Base-by-base conservation (phyloP, 495 filamentous ascomycete species). In the Talaromyces adpressus region DNA sequence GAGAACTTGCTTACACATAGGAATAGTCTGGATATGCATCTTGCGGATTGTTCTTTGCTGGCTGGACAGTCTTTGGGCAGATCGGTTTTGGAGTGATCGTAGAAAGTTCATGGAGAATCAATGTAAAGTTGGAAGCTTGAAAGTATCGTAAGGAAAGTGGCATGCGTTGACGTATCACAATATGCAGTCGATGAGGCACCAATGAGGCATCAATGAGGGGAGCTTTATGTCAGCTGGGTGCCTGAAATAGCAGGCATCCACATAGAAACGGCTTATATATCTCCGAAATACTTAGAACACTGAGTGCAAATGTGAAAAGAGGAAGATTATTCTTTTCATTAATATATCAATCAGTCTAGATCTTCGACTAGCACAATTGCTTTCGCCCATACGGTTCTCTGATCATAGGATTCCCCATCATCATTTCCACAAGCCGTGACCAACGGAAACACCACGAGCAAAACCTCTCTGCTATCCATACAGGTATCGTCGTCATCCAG, bases 21-120 rank as follows among this genome's bases (percentile, higher is more conserved):
- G 94, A 79, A 98, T 96, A 62, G 91, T 92, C 73, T 92, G 86
- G 75, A 98, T 89, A 87, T 97, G 92, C 94, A 98, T 98, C 67
- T 79, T 73, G 72, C 52, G 52, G n/a, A 12, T 56, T 56, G 12
- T 16, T 56, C 22, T 49, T 49, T 49, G n/a, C 45, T 49, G 45
- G 18, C 16, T 49, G n/a, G n/a, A 22, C 18, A 18, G 8, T 18
- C 6, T 49, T 9, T 49, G 45, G 8, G 45, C 18, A 20, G 6
- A 49, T 49, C 6, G n/a, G n/a, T 6, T 6, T 27, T 1, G 9
- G 52, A 30, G 12, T 56, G 52, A 27, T 56, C 52, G 52, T 29
- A 29, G 27, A 56, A 29, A n/a, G 20, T 27, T 27, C 52, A 56
- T 56, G 52, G 52, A 56, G 27, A 6, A 25, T 29, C n/a, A 3